phyloP scores from a whole-genome alignment of 257 asterid genomes.

The Solanum corneliomulleri region DNA sequence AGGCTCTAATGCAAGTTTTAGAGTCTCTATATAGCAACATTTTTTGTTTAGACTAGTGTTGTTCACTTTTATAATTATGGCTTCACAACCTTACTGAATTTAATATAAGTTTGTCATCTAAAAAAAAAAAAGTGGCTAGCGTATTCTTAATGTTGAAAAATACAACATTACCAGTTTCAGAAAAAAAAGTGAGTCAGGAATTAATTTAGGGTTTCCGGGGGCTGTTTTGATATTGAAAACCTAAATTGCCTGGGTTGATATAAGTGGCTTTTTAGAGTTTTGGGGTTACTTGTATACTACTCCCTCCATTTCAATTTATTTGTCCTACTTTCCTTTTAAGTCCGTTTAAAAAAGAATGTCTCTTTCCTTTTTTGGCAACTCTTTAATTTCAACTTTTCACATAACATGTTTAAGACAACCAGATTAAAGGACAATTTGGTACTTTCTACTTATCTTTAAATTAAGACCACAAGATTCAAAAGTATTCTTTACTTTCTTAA shows the following conservation, averaged over 20 bases:
- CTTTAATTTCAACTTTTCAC: background rate
- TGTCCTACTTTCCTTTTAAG: background rate
- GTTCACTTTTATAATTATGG: background rate
- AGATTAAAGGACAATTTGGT: background rate
- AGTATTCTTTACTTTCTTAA: background rate
- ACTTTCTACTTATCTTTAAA: background rate
- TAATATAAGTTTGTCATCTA: background rate
- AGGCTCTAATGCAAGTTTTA: background rate
- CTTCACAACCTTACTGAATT: background rate
- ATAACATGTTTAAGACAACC: background rate
- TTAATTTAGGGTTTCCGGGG: background rate
- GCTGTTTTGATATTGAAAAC: background rate
- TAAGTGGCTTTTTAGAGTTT: background rate
- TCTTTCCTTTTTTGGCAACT: background rate
- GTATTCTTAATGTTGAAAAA: background rate
- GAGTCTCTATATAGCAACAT: background rate
- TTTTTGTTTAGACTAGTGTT: background rate
- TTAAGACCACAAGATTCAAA: background rate
- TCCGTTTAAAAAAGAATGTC: background rate
- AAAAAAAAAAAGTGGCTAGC: too few species aligned
- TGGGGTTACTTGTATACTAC: background rate
- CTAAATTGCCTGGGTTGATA: background rate
- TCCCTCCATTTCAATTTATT: background rate
- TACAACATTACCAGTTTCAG: background rate
- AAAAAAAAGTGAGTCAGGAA: background rate